Conservation (phyloP, 257 asterid genomes). For the Perilla frutescens region DNA sequence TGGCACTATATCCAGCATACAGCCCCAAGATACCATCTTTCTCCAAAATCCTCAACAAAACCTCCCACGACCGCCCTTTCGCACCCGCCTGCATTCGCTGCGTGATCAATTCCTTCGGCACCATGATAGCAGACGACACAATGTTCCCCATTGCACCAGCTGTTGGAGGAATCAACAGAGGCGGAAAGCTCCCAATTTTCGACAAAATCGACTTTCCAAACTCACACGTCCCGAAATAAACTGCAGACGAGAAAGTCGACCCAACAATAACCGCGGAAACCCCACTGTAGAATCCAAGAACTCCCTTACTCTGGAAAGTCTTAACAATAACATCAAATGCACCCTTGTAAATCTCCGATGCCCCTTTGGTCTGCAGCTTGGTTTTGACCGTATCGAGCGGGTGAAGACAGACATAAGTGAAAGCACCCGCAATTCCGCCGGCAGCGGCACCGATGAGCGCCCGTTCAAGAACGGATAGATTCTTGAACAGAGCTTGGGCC, state of each 20-base stretch:
- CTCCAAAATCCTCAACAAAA: slow-evolving; percentile 73
- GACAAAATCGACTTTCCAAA: slow-evolving; percentile 90
- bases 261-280: slow-evolving; percentile 95
- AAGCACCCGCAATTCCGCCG: slow-evolving; percentile 97
- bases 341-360: slow-evolving; percentile 81
- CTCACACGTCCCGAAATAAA: slow-evolving; percentile 96
- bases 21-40: slow-evolving; percentile 91
- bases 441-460: slow-evolving; percentile 81
- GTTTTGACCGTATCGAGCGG: slow-evolving; percentile 94
- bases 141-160: slow-evolving; percentile 99
- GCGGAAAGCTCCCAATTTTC: slow-evolving; percentile 58
- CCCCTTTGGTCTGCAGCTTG: slow-evolving; percentile 97
- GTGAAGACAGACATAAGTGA: slow-evolving; percentile 90
- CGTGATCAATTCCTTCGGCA: slow-evolving; percentile 90
- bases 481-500: slow-evolving; percentile 69
- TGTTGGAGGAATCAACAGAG: slow-evolving; percentile 86
- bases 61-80: slow-evolving; percentile 94
- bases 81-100: slow-evolving; percentile 99
- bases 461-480: slow-evolving; percentile 78
- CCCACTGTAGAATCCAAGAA: slow-evolving; percentile 90
- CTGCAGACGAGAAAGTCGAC: slow-evolving; percentile 94
- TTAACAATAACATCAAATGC: slow-evolving; percentile 81
- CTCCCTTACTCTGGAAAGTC: slow-evolving; percentile 74
- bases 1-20: slow-evolving; percentile 94
- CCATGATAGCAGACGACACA: slow-evolving; percentile 94